Evolutionary conservation across 1,284 basidiomycete genomes (phyloP).

Genomic region (Sporisorium reilianum): DNA sequence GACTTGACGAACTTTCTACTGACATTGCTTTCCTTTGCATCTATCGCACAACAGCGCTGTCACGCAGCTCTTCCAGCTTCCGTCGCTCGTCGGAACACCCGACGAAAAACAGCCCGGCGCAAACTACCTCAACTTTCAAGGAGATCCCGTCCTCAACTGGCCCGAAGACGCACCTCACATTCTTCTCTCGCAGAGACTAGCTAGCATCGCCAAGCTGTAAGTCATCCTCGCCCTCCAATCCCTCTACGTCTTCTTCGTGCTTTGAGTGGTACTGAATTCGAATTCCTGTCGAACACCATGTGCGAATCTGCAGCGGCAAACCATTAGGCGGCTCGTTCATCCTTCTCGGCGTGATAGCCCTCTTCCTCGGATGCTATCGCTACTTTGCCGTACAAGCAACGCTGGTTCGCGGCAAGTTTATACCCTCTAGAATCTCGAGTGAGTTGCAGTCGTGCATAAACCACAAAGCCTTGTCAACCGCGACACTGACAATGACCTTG

Average conservation of each 20-base stretch:
- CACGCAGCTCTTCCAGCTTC: conserved; percentile 66
- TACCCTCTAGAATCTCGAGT: conserved; percentile 57
- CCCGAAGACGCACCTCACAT: conserved; percentile 13
- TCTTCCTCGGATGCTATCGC: conserved; percentile 52
- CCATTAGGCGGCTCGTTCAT: conserved; percentile 62
- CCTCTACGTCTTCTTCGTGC: too few species aligned
- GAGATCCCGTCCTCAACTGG: conserved; percentile 6
- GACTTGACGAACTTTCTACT: too few species aligned
- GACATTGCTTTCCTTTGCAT: too few species aligned
- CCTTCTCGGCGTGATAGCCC: conserved; percentile 53
- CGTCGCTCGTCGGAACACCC: conserved; percentile 47
- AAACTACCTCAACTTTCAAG: conserved; percentile 20
- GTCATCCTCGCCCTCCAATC: not conserved
- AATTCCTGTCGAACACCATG: too few species aligned
- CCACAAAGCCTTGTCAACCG: not conserved
- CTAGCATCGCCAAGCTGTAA: conserved; percentile 41
- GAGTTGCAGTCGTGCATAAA: conserved; percentile 29
- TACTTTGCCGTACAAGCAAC: conserved; percentile 59
- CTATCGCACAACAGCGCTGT: conserved; percentile 53
- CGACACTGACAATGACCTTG: not conserved
- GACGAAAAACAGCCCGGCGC: not conserved
- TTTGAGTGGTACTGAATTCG: not conserved
- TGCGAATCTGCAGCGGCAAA: conserved; percentile 33
- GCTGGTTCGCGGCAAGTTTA: conserved; percentile 54
- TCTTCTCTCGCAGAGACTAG: conserved; percentile 22